phyloP scores from a whole-genome alignment of 164 flowering plant genomes.

The Nelumbo lutea region DNA sequence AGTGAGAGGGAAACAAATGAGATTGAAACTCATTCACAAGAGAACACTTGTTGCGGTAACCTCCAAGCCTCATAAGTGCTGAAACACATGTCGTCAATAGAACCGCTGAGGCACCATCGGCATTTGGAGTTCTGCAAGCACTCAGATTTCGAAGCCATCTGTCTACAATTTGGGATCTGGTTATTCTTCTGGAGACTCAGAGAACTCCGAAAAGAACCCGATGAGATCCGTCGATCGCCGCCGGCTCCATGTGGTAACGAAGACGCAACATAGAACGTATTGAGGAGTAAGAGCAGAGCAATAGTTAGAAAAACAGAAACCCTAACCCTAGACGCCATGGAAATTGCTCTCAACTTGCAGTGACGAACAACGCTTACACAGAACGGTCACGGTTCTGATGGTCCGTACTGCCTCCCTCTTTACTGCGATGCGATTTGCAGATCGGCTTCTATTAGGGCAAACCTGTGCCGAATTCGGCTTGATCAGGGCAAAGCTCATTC shows the following conservation, averaged over 20 bases:
- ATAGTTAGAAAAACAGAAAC: conserved; percentile 9
- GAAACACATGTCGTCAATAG: conserved; percentile 61
- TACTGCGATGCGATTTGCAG: too few relatives aligned
- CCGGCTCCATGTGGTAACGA: background rate
- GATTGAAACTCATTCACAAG: conserved; percentile 31
- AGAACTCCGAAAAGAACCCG: conserved; percentile 16
- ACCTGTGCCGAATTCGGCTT: too few relatives aligned
- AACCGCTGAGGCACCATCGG: conserved; percentile 62
- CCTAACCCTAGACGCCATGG: conserved; percentile 17
- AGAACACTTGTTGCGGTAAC: conserved; percentile 58
- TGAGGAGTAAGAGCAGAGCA: conserved; percentile 13
- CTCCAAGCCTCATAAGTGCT: conserved; percentile 51
- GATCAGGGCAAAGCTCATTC: too few relatives aligned
- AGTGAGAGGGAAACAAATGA: conserved; percentile 1
- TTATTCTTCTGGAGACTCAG: conserved; percentile 13
- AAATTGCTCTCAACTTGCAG: background rate
- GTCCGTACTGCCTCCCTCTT: too few relatives aligned
- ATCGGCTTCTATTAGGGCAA: too few relatives aligned
- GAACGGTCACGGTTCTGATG: too few relatives aligned
- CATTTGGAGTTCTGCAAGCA: conserved; percentile 44
- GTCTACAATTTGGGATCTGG: conserved; percentile 34
- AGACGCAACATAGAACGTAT: background rate
- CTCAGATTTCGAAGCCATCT: conserved; percentile 32
- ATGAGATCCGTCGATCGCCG: background rate
- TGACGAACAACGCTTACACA: too few relatives aligned